Evolutionary conservation across 495 filamentous ascomycete species (phyloP).

Genomic region (Neohortaea acidophila): DNA sequence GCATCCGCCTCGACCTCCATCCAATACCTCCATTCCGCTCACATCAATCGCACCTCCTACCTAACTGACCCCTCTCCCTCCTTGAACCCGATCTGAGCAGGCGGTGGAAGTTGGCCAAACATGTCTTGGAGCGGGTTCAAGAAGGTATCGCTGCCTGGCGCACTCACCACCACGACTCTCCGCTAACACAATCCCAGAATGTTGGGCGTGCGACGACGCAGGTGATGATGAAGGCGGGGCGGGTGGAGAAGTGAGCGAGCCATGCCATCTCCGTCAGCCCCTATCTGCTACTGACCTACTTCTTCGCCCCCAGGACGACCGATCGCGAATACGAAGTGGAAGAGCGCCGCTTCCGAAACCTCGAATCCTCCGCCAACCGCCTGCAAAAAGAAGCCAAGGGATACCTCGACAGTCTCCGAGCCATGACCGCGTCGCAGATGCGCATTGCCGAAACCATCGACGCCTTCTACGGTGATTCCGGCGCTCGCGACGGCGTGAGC

Average conservation of each 20-base stretch:
- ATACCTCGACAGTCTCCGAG: constrained; percentile 87
- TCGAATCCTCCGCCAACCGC: constrained; percentile 82
- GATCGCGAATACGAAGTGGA: constrained; percentile 98
- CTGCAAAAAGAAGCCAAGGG: constrained; percentile 96
- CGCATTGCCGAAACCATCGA: constrained; percentile 98
- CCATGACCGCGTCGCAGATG: constrained; percentile 99
- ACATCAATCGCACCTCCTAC: too few species aligned
- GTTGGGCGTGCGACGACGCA: constrained; percentile 91
- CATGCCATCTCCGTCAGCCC: too few species aligned
- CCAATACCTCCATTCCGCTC: too few species aligned
- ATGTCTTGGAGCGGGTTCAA: too few species aligned
- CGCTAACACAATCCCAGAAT: constrained; percentile 30
- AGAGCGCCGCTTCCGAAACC: constrained; percentile 89
- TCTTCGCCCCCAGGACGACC: too few species aligned
- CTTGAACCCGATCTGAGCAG: too few species aligned
- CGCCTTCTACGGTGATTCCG: constrained; percentile 94
- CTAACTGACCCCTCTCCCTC: too few species aligned
- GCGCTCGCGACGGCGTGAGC: constrained; percentile 84
- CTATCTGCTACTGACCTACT: too few species aligned
- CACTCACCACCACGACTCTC: too few species aligned
- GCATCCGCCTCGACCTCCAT: too few species aligned
- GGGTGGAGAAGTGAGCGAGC: constrained; percentile 95
- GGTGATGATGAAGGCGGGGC: constrained; percentile 99
- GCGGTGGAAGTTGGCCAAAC: too few species aligned
- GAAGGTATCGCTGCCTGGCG: too few species aligned